phyloP scores from a whole-genome alignment of 331 rosid species.

The Telfairia occidentalis region DNA sequence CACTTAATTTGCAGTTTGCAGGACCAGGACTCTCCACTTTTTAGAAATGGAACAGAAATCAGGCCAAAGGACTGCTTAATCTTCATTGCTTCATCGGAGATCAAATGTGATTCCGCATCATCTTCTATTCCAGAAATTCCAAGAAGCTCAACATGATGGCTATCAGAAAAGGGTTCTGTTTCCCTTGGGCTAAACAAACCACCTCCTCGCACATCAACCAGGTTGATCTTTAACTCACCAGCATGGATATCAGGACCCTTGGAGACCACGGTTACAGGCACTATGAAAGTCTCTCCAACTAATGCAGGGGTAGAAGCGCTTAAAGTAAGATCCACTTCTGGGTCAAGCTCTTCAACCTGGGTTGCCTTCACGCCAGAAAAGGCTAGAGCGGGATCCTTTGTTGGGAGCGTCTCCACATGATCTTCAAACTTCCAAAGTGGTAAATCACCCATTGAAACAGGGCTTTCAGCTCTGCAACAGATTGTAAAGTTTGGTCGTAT shows the following conservation, averaged over 20 bases:
- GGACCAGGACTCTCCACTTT: slow-evolving; percentile 73
- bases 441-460: slow-evolving; percentile 78
- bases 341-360: slow-evolving; percentile 85
- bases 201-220: slow-evolving; percentile 88
- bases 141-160: slow-evolving; percentile 83
- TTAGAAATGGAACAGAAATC: slow-evolving; percentile 70
- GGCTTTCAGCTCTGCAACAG: slow-evolving; percentile 95
- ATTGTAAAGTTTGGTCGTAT: slow-evolving; percentile 70
- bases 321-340: slow-evolving; percentile 65
- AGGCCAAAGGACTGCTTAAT: slow-evolving; percentile 77
- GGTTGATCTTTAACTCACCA: slow-evolving; percentile 91
- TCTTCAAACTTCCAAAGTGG: slow-evolving; percentile 79
- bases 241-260: slow-evolving; percentile 62
- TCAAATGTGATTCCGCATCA: slow-evolving; percentile 44
- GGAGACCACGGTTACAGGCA: slow-evolving; percentile 67
- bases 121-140: slow-evolving; percentile 72
- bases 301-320: slow-evolving; percentile 76
- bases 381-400: slow-evolving; percentile 81
- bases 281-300: slow-evolving; percentile 71
- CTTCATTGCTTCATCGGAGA: slow-evolving; percentile 53
- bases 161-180: slow-evolving; percentile 42
- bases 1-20: slow-evolving; percentile 93
- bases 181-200: slow-evolving; percentile 94
- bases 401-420: slow-evolving; percentile 46
- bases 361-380: slow-evolving; percentile 70